Percentiles rank a stretch among this genome's conserved stretches.
Evolutionary conservation across 192 early-diverging fungal species (phyloP).

Genomic region (Coemansia sp.): DNA sequence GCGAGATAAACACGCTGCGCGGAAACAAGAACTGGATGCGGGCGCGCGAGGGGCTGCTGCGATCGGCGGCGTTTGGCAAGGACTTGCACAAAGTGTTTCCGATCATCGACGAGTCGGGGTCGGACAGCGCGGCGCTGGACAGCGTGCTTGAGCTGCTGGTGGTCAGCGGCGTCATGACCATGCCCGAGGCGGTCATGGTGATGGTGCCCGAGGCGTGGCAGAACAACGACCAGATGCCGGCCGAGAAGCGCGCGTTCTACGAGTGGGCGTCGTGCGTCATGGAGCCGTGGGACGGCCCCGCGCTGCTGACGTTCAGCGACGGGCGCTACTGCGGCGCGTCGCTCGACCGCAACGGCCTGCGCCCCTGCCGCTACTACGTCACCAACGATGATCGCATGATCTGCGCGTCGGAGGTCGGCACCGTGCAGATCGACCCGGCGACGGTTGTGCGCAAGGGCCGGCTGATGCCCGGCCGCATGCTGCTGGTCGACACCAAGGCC

Average conservation of each 20-base stretch:
- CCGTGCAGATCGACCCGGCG: slow-evolving; percentile 76
- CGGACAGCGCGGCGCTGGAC: slow-evolving; percentile 95
- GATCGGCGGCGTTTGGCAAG: slow-evolving; percentile 71
- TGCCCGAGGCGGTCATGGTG: slow-evolving; percentile 97
- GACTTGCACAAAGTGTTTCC: slow-evolving; percentile 83
- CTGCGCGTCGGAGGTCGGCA: slow-evolving; percentile 95
- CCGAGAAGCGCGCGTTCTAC: slow-evolving; percentile 88
- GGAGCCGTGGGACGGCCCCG: slow-evolving; percentile 99
- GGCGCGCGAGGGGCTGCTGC: slow-evolving; percentile 91
- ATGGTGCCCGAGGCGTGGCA: slow-evolving; percentile 99
- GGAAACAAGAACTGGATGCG: slow-evolving; percentile 99
- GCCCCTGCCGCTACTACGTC: slow-evolving; percentile 97
- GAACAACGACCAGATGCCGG: slow-evolving; percentile 75
- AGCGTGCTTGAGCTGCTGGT: slow-evolving; percentile 94
- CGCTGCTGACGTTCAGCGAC: slow-evolving; percentile 95
- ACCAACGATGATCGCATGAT: slow-evolving; percentile 92
- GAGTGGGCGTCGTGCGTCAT: slow-evolving; percentile 96
- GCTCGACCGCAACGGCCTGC: slow-evolving; percentile 95
- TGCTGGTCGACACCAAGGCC: slow-evolving; percentile 90
- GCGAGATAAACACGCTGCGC: slow-evolving; percentile 97
- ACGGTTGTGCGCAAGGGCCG: slow-evolving; percentile 84
- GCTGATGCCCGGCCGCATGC: slow-evolving; percentile 93
- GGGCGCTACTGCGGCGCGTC: slow-evolving; percentile 96
- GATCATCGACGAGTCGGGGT: slow-evolving; percentile 92
- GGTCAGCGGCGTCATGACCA: slow-evolving; percentile 80